A percentile compares a stretch with the other conserved stretches of the same genome.
Conservation (phyloP, 177 flowering plant genomes). For the Telopea speciosissima region DNA sequence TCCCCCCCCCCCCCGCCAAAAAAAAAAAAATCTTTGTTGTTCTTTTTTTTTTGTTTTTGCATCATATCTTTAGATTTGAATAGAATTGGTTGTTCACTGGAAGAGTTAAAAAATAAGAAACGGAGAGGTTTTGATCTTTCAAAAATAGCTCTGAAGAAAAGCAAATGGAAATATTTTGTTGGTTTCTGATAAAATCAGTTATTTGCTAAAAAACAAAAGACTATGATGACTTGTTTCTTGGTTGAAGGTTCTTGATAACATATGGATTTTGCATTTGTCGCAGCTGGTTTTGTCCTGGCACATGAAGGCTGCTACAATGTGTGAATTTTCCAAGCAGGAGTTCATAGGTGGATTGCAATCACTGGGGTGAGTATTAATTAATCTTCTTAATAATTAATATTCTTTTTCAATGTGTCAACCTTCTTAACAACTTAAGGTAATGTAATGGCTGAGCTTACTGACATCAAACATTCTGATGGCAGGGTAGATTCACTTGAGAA, state of each 20-base stretch:
- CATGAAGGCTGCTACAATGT: slow-evolving; percentile 99
- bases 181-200: too few relatives aligned
- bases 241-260: neutral
- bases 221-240: neutral
- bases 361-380: slow-evolving; percentile 54
- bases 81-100: too few relatives aligned
- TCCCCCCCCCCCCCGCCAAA: too few relatives aligned
- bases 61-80: too few relatives aligned
- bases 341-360: slow-evolving; percentile 83
- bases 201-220: too few relatives aligned
- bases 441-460: neutral
- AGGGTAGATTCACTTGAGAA: slow-evolving; percentile 95
- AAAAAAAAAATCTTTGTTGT: too few relatives aligned
- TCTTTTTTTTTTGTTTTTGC: too few relatives aligned
- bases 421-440: neutral
- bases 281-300: slow-evolving; percentile 99
- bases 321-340: slow-evolving; percentile 96
- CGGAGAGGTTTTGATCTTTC: too few relatives aligned
- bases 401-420: neutral
- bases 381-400: neutral
- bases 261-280: slow-evolving; percentile 6
- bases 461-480: slow-evolving; percentile 23
- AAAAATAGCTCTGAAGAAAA: too few relatives aligned
- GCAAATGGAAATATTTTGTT: too few relatives aligned
- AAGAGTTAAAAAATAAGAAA: too few relatives aligned